Base-by-base conservation (phyloP, 2,329 filamentous ascomycete genomes). In the Fusarium veterinarium region DNA sequence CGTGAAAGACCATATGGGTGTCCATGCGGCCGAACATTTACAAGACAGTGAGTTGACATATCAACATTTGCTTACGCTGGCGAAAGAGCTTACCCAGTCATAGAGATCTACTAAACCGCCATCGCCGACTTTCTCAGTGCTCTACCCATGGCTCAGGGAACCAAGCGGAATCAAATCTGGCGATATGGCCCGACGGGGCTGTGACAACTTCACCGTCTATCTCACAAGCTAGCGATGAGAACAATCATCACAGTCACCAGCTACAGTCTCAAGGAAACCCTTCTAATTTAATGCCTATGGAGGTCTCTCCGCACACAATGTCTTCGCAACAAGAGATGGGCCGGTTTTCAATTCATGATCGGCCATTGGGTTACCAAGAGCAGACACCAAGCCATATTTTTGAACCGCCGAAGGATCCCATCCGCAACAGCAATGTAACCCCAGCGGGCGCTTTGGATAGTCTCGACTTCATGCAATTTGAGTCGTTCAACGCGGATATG, bases 21-120 rank as follows among this genome's bases (percentile, higher is more conserved):
- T 13, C 14, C 30, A n/a, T 57, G 53, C 19, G 53, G 53, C 41
- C 40, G 53, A n/a, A 48, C 40, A 6, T 57, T 57, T 49, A 48
- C 53, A 57, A 57, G 53, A 57, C 53, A 57, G 53, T 57, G n/a
- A 57, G 53, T 23, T 23, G 23, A n/a, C 17, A 11, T n/a, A 16
- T 7, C 8, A 17, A 5, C 0, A 25, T 6, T 25, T 8, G 6
- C 19, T 20, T 28, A 28, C 10, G 3, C 6, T 10, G 8, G 5
- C 1, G 8, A 10, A 23, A n/a, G 30, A 7, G 19, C 53, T 57
- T 7, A 57, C 23, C 23, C 3, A 23, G 23, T 23, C 23, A 23
- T 11, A 57, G 53, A 35, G 53, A 57, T 6, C 23, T 57, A 10
- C 30, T 57, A 3, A 57, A 57, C 37, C 53, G 53, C 3, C 53